Evolutionary conservation across 345 rosid species (phyloP), one percentile per base, ranked within the genome.

Genomic region (Gossypium mustelinum): DNA sequence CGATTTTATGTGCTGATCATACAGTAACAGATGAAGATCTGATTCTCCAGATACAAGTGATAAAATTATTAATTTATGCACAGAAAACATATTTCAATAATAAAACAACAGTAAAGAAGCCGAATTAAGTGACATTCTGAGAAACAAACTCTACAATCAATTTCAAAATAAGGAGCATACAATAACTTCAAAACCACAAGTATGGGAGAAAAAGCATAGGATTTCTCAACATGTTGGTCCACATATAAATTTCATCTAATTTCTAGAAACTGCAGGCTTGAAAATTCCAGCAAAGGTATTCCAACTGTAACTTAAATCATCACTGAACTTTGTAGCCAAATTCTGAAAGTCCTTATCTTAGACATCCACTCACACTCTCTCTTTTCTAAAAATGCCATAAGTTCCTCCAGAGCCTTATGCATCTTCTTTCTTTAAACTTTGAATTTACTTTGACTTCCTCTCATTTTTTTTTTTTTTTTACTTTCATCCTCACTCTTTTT

Each of bases 361-460:
- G 11, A 29, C 41, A 41, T n/a, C 5, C 13, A 25, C 17, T 27
- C 58, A 51, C 11, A 22, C 18, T 68, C 57, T 18, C n/a, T 66
- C 58, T 25, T 41, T 25, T 68, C 34, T 13, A 68, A 68, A 47
- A 22, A 39, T 74, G 29, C 9, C 58, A 24, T 13, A 56, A 56
- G n/a, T 16, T 67, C 58, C 55, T 73, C 20, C 64, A 39, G 14
- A 14, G 43, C 47, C 62, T 22, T 61, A 70, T 50, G 7, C 50
- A 74, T 29, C 58, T 25, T 50, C 45, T 66, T 44, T 73, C 25
- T 48, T 68, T 29, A 68, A 47, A 68, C 51, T 56, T 34, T 18
- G 13, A 34, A 41, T 64, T 55, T 27, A 41, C 54, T 64, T 44
- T 4, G 17, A 67, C 43, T 45, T 44, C 43, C 24, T 47, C 63